Base-by-base conservation (phyloP, 75 land plant genomes). In the Isoetes taiwanensis region DNA sequence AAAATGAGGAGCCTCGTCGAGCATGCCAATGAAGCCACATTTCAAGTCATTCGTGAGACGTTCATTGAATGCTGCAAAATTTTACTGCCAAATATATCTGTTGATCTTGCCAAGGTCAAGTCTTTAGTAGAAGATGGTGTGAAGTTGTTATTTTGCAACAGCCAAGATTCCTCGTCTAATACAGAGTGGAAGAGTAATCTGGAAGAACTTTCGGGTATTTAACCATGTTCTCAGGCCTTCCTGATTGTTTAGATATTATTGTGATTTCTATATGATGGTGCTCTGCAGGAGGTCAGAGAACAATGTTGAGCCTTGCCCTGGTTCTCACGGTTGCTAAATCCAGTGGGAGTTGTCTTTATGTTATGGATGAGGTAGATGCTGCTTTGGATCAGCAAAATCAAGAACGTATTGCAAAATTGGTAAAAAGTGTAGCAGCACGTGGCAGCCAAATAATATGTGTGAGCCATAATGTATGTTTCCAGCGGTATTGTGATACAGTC, bases 281-380 rank as follows among this genome's bases (percentile, higher is more conserved):
- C n/a, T n/a, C n/a, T n/a, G n/a, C n/a, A n/a, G 67, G 67, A 25
- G 67, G 67, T 19, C 67, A 65, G 46, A 26, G 50, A 28, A 60
- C 67, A 2, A 16, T 65, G 28, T 32, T 65, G 32, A 59, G 67
- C 46, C 67, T 65, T 24, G 67, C 67, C 6, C 58, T 65, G 14
- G 31, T 65, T 34, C 23, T 65, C 28, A 37, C 32, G 33, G 67
- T 65, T 41, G 64, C 67, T 29, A 59, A 32, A 59, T 59, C 27
- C 40, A 40, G 65, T 30, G 30, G 19, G 11, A 58, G 63, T 21
- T 56, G 62, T 29, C 33, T 65, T 28, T 65, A 59, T 41, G 34
- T 65, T 11, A 40, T 65, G 64, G 67, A 65, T 59, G 67, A 65
- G 31, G 25, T 65, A 25, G 67, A 65, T 65, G 67, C 67, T 41